phyloP scores from a whole-genome alignment of 2,329 filamentous ascomycete species.

The Arthroderma sp. region DNA sequence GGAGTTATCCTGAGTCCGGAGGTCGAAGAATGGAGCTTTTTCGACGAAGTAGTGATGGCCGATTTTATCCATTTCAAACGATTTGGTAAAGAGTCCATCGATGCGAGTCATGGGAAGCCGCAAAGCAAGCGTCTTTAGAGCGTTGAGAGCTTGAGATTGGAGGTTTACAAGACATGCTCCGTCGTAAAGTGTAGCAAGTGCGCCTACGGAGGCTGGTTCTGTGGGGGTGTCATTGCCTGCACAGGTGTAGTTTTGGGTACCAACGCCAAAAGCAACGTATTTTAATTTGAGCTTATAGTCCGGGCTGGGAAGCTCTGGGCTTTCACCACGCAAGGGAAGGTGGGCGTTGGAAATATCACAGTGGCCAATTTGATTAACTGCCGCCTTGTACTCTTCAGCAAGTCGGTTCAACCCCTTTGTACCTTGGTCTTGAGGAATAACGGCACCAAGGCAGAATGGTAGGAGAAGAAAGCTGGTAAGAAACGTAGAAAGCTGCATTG shows the following conservation, averaged over 20 bases:
- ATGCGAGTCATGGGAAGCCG: background rate
- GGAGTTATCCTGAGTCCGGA: conserved; percentile 14
- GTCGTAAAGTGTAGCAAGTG: conserved; percentile 34
- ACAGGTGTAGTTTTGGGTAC: conserved; percentile 41
- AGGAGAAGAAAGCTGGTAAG: background rate
- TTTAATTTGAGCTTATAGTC: conserved; percentile 23
- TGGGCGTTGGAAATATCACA: background rate
- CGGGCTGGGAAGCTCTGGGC: conserved; percentile 18
- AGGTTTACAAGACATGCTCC: conserved; percentile 25
- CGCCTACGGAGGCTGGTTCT: conserved; percentile 28
- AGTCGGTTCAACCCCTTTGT: background rate
- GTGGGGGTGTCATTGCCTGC: conserved; percentile 14
- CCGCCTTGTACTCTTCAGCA: background rate
- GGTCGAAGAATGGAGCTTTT: conserved; percentile 21
- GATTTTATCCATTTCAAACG: conserved; percentile 13
- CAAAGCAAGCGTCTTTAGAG: conserved; percentile 1
- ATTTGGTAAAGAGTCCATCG: conserved; percentile 13
- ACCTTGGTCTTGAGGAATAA: background rate
- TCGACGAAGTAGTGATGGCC: conserved; percentile 25
- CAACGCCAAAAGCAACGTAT: conserved; percentile 34
- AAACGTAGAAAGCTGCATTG: background rate
- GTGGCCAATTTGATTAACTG: background rate
- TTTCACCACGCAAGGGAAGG: conserved; percentile 12
- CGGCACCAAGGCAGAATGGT: background rate
- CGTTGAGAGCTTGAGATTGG: background rate